Evolutionary conservation across 768 basidiomycete species (phyloP), one percentile per base, ranked within the genome.

Genomic region (Cystobasidium onofrii): DNA sequence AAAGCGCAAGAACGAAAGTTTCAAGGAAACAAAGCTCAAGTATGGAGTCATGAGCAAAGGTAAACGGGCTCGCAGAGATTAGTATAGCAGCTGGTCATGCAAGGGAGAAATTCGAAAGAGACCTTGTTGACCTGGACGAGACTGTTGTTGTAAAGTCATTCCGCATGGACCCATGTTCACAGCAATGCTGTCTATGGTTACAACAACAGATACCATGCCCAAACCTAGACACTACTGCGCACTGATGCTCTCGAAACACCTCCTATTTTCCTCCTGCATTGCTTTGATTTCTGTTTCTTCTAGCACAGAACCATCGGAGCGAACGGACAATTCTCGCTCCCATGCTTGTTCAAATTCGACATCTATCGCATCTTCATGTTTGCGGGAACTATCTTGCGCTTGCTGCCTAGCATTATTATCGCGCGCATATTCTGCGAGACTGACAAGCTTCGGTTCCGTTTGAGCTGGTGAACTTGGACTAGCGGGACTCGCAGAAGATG

Each of bases 241-340:
- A 20, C 4, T 50, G 15, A 50, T 50, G 3, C 31, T 23, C 9
- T 54, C 25, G n/a, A 52, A 33, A 27, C 50, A 52, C 23, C 50
- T 7, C 27, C 17, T 73, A 34, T 78, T 81, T 83, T 76, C 81
- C 71, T 34, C 78, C 80, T 9, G 65, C 81, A 67, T 82, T 81
- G 33, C 86, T 85, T 1, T 86, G 86, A 9, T 83, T 84, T 61
- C 87, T 86, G 50, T 87, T 85, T 73, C 86, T 84, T 50, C 80
- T 83, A 54, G 77, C 20, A 27, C n/a, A 71, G 20, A 3, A 36
- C 25, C 27, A 10, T n/a, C 34, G 10, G 13, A 1, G 25, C n/a
- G 13, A 60, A 25, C 31, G 79, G 25, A 81, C 25, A 79, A 82
- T 64, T 82, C 83, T 44, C 78, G 81, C 81, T 89, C 88, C 43